Evolutionary conservation across 2,329 filamentous ascomycete species (phyloP).

Genomic region (Pestalotiopsis sp.): DNA sequence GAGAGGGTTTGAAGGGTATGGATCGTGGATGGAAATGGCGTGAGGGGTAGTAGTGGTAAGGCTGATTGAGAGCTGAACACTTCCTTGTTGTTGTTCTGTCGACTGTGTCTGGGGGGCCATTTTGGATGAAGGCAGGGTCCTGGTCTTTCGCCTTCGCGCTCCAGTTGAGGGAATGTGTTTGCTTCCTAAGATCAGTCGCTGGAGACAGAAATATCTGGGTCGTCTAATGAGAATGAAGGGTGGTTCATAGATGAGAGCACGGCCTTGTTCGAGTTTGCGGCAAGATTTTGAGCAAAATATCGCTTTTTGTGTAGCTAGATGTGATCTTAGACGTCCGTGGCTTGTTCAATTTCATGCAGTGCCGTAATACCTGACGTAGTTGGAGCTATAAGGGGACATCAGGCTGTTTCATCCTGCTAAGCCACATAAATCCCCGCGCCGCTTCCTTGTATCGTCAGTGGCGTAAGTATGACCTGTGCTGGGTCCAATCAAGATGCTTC

Average conservation of each 20-base stretch:
- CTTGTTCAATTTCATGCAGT: constrained; percentile 2
- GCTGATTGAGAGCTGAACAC: background rate
- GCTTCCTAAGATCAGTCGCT: background rate
- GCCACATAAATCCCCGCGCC: background rate
- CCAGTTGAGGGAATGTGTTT: background rate
- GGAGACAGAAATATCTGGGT: background rate
- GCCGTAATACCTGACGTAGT: background rate
- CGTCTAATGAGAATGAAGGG: background rate
- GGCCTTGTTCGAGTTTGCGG: background rate
- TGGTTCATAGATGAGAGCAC: background rate
- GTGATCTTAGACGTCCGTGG: background rate
- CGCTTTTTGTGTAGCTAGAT: background rate
- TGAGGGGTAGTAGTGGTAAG: background rate
- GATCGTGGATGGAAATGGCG: background rate
- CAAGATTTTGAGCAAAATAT: background rate
- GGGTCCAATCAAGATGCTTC: background rate
- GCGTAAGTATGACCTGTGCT: background rate
- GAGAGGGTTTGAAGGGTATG: background rate
- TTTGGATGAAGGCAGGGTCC: background rate
- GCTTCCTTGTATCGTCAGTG: background rate
- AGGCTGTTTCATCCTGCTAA: background rate
- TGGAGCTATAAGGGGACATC: background rate
- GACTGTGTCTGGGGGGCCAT: background rate
- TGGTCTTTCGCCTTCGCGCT: background rate
- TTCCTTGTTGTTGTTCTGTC: background rate